These are phyloP conservation scores for Polychytrium aggregatum DNA, from an alignment of 192 early-diverging fungal genomes.

Conservation along the genomic window DNA sequence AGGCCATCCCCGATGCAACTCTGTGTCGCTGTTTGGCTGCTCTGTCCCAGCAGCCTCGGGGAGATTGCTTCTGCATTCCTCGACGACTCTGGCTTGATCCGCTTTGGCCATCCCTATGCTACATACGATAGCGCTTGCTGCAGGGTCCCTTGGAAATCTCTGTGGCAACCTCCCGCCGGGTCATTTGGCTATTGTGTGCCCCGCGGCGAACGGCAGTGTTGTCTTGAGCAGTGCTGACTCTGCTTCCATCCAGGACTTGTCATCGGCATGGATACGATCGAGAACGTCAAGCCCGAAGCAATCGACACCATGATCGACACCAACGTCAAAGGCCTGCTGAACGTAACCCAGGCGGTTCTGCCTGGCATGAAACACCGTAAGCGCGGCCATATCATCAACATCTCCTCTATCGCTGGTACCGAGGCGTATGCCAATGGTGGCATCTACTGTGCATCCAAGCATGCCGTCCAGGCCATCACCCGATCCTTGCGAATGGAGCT, in stretches of 20 bases:
- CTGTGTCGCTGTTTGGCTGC: no score
- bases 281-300: slow-evolving; percentile 40
- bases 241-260: slow-evolving; percentile 48
- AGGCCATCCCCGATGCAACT: no score
- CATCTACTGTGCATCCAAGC: slow-evolving; percentile 76
- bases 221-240: no score
- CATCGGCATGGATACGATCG: slow-evolving; percentile 60
- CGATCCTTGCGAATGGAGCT: slow-evolving; percentile 64
- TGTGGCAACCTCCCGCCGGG: no score
- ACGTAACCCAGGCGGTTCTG: slow-evolving; percentile 65
- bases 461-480: slow-evolving; percentile 72
- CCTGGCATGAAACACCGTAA: slow-evolving; percentile 61
- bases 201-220: no score
- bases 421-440: slow-evolving; percentile 60
- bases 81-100: no score
- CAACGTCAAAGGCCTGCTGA: slow-evolving; percentile 84
- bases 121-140: no score
- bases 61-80: no score
- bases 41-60: no score
- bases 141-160: no score
- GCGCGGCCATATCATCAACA: slow-evolving; percentile 73
- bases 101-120: no score
- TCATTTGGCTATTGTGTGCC: no score
- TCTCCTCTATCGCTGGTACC: slow-evolving; percentile 66
- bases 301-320: slow-evolving; percentile 77